Percentiles rank a stretch among this genome's conserved stretches.
phyloP scores from a whole-genome alignment of 2,329 filamentous ascomycete genomes.

The Bipolaris cookei region DNA sequence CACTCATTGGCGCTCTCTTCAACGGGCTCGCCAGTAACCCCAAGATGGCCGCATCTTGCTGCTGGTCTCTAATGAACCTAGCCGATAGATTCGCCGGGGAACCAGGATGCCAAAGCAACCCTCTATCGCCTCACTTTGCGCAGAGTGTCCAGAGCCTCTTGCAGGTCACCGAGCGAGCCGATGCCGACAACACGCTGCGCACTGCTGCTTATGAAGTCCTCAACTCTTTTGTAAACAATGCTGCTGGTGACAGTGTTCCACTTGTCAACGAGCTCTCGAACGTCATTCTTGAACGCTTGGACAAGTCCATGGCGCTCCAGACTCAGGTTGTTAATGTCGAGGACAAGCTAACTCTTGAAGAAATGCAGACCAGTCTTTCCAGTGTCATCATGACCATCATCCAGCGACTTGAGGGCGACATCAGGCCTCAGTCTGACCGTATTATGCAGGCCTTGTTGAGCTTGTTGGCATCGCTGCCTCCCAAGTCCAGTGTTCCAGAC shows the following conservation, averaged over 20 bases:
- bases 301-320: conserved; percentile 88
- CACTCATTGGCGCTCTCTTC: conserved; percentile 87
- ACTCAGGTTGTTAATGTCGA: conserved; percentile 95
- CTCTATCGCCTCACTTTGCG: conserved; percentile 90
- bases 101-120: conserved; percentile 76
- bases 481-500: conserved; percentile 93
- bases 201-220: conserved; percentile 97
- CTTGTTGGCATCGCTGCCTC: conserved; percentile 75
- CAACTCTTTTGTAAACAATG: conserved; percentile 90
- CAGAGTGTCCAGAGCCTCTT: conserved; percentile 86
- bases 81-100: conserved; percentile 95
- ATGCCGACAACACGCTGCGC: conserved; percentile 85
- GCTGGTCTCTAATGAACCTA: conserved; percentile 98
- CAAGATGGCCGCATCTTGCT: conserved; percentile 98
- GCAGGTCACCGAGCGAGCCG: conserved; percentile 79
- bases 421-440: conserved; percentile 85
- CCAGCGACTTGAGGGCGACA: conserved; percentile 87
- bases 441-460: conserved; percentile 91
- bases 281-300: conserved; percentile 87
- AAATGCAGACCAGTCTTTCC: conserved; percentile 95
- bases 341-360: conserved; percentile 92
- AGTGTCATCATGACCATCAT: conserved; percentile 92
- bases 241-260: conserved; percentile 82
- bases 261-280: conserved; percentile 83
- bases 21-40: conserved; percentile 86